These are phyloP conservation scores for Aspergillus felis DNA, from an alignment of 2,329 filamentous ascomycete genomes.

Conservation along the genomic window DNA sequence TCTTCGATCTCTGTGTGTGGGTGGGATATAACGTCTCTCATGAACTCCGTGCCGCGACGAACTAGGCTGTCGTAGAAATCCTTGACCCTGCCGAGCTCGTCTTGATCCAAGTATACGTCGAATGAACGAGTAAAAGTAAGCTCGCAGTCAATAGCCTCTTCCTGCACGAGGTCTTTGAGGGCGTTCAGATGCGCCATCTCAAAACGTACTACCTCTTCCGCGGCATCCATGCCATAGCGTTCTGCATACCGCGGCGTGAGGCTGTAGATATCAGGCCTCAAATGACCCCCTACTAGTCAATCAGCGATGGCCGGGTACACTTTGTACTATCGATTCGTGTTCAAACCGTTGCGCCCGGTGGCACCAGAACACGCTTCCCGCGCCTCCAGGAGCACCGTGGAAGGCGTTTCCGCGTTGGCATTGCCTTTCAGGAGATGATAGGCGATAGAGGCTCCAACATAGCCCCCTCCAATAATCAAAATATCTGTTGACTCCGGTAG, in stretches of 20 bases:
- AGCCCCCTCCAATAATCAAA: slow-evolving; percentile 48
- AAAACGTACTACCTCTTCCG: slow-evolving; percentile 39
- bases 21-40: slow-evolving; percentile 27
- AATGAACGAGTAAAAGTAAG: slow-evolving; percentile 40
- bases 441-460: slow-evolving; percentile 43
- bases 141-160: slow-evolving; percentile 46
- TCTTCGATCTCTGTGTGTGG: neutral
- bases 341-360: slow-evolving; percentile 41
- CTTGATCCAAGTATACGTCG: slow-evolving; percentile 39
- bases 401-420: slow-evolving; percentile 9
- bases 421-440: slow-evolving; percentile 39
- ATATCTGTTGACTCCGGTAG: slow-evolving; percentile 44
- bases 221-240: slow-evolving; percentile 36
- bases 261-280: slow-evolving; percentile 42
- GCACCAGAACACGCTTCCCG: slow-evolving; percentile 42
- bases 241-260: slow-evolving; percentile 36
- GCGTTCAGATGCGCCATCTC: slow-evolving; percentile 41
- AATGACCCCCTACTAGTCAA: slow-evolving; percentile 32
- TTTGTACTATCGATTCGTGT: neutral
- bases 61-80: slow-evolving; percentile 29
- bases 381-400: slow-evolving; percentile 41
- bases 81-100: slow-evolving; percentile 27
- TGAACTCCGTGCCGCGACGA: slow-evolving; percentile 21
- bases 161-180: slow-evolving; percentile 38
- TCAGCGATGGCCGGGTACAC: neutral